Evolutionary conservation across 2,329 filamentous ascomycete genomes (phyloP).

Genomic region (Apiospora koreana): DNA sequence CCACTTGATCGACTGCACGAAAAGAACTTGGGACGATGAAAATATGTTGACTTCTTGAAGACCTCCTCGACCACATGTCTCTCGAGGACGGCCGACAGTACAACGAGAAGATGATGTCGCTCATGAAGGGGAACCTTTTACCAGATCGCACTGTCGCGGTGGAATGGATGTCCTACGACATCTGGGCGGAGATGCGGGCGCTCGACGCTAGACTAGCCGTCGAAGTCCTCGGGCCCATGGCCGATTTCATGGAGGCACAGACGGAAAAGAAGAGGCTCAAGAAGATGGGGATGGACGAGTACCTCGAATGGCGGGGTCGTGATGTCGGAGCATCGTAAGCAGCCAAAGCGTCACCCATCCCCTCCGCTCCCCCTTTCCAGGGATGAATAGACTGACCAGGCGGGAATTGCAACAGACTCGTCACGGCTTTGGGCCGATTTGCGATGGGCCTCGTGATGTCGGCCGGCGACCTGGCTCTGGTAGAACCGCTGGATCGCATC

Average conservation of each 20-base stretch:
- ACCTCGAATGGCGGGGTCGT: slow-evolving; percentile 36
- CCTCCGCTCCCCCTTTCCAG: neutral
- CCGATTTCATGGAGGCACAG: slow-evolving; percentile 40
- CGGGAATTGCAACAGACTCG: slow-evolving; percentile 24
- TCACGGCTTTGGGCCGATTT: slow-evolving; percentile 37
- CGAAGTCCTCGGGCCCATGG: slow-evolving; percentile 35
- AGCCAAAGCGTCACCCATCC: neutral
- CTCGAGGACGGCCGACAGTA: slow-evolving; percentile 38
- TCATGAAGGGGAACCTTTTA: slow-evolving; percentile 29
- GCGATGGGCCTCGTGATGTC: slow-evolving; percentile 29
- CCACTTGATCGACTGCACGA: neutral
- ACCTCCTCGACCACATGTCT: slow-evolving; percentile 43
- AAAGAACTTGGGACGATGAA: too few species aligned
- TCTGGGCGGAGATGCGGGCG: slow-evolving; percentile 38
- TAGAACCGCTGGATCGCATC: slow-evolving; percentile 31
- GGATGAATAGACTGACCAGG: neutral
- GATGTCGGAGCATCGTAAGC: slow-evolving; percentile 39
- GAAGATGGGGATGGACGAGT: slow-evolving; percentile 28
- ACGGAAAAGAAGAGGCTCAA: slow-evolving; percentile 27
- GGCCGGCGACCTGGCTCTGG: slow-evolving; percentile 23
- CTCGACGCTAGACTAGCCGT: slow-evolving; percentile 33
- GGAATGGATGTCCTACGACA: slow-evolving; percentile 37
- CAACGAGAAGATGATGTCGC: slow-evolving; percentile 38
- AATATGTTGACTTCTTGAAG: slow-evolving; percentile 23
- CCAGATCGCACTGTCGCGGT: slow-evolving; percentile 34